Percentiles rank a stretch among this genome's conserved stretches.
Evolutionary conservation across 2,329 filamentous ascomycete genomes (phyloP).

Genomic region (Hypoxylon sp.): DNA sequence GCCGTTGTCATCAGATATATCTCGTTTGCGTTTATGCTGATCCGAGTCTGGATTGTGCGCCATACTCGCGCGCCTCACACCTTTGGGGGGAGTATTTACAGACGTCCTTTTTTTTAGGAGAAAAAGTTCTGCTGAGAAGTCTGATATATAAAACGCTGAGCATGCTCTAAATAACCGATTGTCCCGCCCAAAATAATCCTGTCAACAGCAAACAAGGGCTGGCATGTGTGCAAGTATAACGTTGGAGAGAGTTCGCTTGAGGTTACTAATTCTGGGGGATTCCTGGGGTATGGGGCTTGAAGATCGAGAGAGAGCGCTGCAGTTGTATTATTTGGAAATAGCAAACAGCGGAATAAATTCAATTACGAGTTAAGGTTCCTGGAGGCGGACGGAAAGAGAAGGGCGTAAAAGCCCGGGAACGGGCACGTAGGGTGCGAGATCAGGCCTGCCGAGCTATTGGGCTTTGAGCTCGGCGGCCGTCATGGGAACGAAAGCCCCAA

Average conservation of each 20-base stretch:
- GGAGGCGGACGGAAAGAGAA: slow-evolving; percentile 20
- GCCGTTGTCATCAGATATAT: slow-evolving; percentile 58
- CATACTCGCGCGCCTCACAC: slow-evolving; percentile 52
- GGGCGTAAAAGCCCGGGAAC: slow-evolving; percentile 26
- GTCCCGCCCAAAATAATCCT: slow-evolving; percentile 43
- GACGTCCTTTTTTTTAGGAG: slow-evolving; percentile 8
- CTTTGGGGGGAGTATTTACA: slow-evolving; percentile 32
- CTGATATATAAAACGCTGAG: slow-evolving; percentile 40
- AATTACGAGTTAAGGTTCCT: slow-evolving; percentile 35
- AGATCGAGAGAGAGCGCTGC: slow-evolving; percentile 4
- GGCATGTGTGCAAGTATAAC: slow-evolving; percentile 37
- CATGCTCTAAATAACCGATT: slow-evolving; percentile 41
- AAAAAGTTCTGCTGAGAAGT: slow-evolving; percentile 32
- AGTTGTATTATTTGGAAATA: slow-evolving; percentile 25
- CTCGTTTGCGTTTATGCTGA: slow-evolving; percentile 62
- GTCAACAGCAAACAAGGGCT: slow-evolving; percentile 30
- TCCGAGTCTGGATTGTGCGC: slow-evolving; percentile 58
- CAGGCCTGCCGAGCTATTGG: slow-evolving; percentile 35
- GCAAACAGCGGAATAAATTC: slow-evolving; percentile 30
- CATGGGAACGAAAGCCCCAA: slow-evolving; percentile 31
- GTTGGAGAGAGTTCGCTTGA: slow-evolving; percentile 31
- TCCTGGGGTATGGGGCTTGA: not conserved
- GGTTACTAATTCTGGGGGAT: slow-evolving; percentile 25
- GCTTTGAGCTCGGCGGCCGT: slow-evolving; percentile 34
- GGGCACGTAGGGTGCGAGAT: slow-evolving; percentile 22